phyloP scores from a whole-genome alignment of 169 alveolate genomes.

The Cryptosporidium xiaoi region DNA sequence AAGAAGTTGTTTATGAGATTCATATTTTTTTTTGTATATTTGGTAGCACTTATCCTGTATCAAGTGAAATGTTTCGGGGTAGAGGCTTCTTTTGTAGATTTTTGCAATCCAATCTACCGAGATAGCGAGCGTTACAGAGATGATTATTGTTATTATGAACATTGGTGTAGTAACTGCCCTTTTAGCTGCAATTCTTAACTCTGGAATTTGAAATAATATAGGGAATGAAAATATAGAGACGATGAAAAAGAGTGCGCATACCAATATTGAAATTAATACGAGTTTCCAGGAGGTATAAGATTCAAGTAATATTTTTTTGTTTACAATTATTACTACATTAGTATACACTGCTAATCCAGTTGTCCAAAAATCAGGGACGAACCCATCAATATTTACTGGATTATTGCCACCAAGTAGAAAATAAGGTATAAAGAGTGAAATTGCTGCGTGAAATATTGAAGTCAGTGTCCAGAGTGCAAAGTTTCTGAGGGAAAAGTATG shows the following conservation, averaged over 20 bases:
- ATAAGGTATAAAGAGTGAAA: conserved; percentile 37
- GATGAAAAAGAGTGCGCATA: conserved; percentile 37
- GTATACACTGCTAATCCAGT: conserved; percentile 81
- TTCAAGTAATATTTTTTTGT: conserved; percentile 80
- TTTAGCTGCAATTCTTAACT: conserved; percentile 39
- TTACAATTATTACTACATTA: conserved; percentile 82
- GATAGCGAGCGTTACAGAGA: conserved; percentile 40
- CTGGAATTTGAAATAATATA: conserved; percentile 49
- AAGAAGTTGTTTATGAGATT: conserved; percentile 40
- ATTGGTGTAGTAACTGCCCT: conserved; percentile 65
- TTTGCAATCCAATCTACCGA: conserved; percentile 66
- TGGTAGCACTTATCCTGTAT: conserved; percentile 55
- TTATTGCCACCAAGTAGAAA: conserved; percentile 58
- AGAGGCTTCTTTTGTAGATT: conserved; percentile 59
- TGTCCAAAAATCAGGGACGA: conserved; percentile 76
- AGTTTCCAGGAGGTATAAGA: conserved; percentile 63
- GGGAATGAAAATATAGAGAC: conserved; percentile 50
- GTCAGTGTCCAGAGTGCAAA: conserved; percentile 30
- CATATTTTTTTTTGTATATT: conserved; percentile 55
- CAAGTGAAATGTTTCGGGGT: conserved; percentile 56
- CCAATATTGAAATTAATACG: conserved; percentile 29
- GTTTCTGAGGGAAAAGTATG: conserved; percentile 32
- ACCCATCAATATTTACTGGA: conserved; percentile 61
- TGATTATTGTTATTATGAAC: conserved; percentile 53
- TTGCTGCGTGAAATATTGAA: conserved; percentile 61